Base-by-base conservation (phyloP, 768 basidiomycete genomes). In the Lactarius hengduanensis region DNA sequence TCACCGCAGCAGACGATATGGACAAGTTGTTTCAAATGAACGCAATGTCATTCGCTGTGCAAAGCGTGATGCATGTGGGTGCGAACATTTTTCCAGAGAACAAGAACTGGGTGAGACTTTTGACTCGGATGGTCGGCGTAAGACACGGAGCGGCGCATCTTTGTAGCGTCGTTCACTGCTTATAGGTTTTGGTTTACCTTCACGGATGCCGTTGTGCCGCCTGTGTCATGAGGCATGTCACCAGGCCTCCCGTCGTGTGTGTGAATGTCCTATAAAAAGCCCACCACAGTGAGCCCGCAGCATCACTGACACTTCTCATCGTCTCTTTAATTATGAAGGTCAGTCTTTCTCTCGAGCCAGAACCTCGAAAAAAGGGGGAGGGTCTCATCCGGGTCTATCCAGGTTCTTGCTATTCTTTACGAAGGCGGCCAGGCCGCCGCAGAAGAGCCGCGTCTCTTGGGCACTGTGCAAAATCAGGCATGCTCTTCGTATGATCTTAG, bases 401-500 rank as follows among this genome's bases (percentile, higher is more conserved):
- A 91, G 88, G 78, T 92, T 72, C 83, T 92, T 57, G 88, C 88
- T 73, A 86, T 91, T 72, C 82, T 91, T 57, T 91, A 90, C 78
- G 80, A 82, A 68, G 91, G 90, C 72, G 82, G 80, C 73, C 72
- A 84, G 66, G 85, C 88, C 65, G 90, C 91, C 65, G 69, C 77
- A 69, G 78, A 87, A 71, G 90, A 92, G 76, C 83, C 88, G 47
- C 87, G 90, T 76, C 85, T 92, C 30, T 81, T 92, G 28, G 92
- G 92, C 59, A 91, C 92, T 22, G 81, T 86, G 64, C 89, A 94
- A 77, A 94, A 94, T 78, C 80, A 87, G 81, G 90, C 87, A 72
- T 34, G 74, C 53, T 58, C 20, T 45, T 47, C 4, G 7, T 40
- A 20, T 58, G 55, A 57, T 57, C 26, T 38, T 28, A 40, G 45